Conservation (phyloP, 768 basidiomycete species). For the Suillus plorans region DNA sequence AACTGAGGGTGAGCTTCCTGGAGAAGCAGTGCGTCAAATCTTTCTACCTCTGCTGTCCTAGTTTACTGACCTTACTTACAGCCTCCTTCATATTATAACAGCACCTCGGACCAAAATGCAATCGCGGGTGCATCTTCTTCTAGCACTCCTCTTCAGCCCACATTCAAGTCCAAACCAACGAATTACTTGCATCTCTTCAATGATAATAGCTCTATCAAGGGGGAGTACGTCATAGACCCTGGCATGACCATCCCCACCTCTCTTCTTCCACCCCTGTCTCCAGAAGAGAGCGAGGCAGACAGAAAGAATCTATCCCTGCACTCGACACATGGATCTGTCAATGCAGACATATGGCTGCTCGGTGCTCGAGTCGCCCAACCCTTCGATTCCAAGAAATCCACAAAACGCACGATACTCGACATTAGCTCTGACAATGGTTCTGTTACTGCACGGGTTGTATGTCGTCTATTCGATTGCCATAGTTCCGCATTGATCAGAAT, state of each 20-base stretch:
- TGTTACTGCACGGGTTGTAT: constrained; percentile 19
- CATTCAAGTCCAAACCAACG: constrained; percentile 28
- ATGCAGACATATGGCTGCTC: constrained; percentile 41
- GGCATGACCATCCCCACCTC: constrained; percentile 36
- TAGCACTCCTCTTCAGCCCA: neutral
- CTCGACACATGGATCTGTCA: constrained; percentile 35
- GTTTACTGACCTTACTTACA: constrained; percentile 2
- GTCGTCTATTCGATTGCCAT: constrained; percentile 1
- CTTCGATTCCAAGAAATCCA: neutral
- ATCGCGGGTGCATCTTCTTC: neutral
- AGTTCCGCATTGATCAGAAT: neutral
- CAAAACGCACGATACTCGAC: constrained; percentile 21
- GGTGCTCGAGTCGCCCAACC: constrained; percentile 11
- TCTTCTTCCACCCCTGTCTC: constrained; percentile 38
- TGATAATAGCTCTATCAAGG: constrained; percentile 11
- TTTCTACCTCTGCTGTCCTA: neutral
- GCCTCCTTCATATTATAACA: constrained; percentile 25
- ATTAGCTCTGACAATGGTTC: constrained; percentile 18
- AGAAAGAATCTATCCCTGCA: constrained; percentile 40
- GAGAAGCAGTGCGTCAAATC: neutral
- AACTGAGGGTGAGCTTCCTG: neutral
- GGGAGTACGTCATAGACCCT: constrained; percentile 45
- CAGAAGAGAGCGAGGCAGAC: constrained; percentile 35
- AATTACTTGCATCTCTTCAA: constrained; percentile 21
- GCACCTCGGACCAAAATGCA: neutral